phyloP scores from a whole-genome alignment of 306 rosid species.

The Cicer chorassanicum region DNA sequence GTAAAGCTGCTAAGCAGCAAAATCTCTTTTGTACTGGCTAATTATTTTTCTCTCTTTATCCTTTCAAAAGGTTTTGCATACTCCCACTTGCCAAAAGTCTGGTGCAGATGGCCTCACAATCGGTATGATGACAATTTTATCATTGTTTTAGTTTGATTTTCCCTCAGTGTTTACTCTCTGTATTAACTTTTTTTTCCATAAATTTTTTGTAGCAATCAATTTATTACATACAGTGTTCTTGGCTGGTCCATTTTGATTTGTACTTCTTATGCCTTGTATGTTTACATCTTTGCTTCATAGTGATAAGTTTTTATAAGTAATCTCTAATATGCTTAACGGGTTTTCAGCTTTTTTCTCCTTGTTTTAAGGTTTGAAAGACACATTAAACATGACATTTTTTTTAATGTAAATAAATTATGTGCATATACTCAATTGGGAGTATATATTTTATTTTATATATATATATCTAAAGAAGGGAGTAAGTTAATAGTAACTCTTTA shows the following conservation, averaged over 20 bases:
- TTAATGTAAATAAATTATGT: slow-evolving; percentile 2
- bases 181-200: background rate
- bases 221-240: slow-evolving; percentile 12
- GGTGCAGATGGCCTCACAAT: slow-evolving; percentile 60
- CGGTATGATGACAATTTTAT: slow-evolving; percentile 60
- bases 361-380: background rate
- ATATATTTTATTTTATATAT: too few relatives aligned
- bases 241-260: slow-evolving; percentile 34
- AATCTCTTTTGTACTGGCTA: slow-evolving; percentile 7
- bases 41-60: slow-evolving; percentile 18
- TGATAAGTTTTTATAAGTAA: slow-evolving; percentile 5
- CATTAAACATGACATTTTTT: background rate
- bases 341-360: background rate
- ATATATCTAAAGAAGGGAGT: too few relatives aligned
- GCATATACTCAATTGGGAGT: background rate
- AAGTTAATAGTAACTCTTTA: too few relatives aligned
- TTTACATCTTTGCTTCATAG: slow-evolving; percentile 9
- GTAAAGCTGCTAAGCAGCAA: slow-evolving; percentile 1
- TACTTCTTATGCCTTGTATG: background rate
- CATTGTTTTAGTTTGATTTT: slow-evolving; percentile 34
- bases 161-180: background rate
- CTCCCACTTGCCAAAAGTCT: slow-evolving; percentile 70
- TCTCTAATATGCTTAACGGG: slow-evolving; percentile 1
- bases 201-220: background rate
- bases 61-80: slow-evolving; percentile 73